Evolutionary conservation across 768 basidiomycete species (phyloP).

Genomic region (Strobilomyces confusus): DNA sequence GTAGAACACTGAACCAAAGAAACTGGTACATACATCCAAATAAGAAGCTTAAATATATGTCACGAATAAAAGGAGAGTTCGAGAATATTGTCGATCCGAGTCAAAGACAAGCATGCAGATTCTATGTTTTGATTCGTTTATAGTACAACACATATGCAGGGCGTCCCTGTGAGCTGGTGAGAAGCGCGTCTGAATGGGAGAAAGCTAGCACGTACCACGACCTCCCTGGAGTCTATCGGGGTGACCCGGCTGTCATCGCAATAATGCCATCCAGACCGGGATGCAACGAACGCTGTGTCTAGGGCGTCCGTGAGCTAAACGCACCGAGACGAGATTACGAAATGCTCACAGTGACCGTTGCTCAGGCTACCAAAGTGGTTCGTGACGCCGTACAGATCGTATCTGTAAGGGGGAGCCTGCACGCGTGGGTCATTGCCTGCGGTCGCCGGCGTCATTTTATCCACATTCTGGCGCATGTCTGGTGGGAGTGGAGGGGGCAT

Average conservation of each 20-base stretch:
- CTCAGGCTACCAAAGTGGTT: conserved; percentile 95
- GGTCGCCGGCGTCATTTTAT: conserved; percentile 30
- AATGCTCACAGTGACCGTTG: conserved; percentile 87
- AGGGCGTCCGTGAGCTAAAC: conserved; percentile 27
- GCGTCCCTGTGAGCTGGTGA: conserved; percentile 44
- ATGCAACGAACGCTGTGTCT: conserved; percentile 90
- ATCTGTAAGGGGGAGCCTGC: conserved; percentile 85
- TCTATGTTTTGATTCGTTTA: conserved; percentile 47
- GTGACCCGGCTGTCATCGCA: conserved; percentile 92
- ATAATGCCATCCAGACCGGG: conserved; percentile 84
- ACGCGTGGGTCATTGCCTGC: conserved; percentile 66
- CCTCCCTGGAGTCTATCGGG: conserved; percentile 67
- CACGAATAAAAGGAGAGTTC: not conserved
- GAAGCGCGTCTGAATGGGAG: not conserved
- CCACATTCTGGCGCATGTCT: conserved; percentile 49
- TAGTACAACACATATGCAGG: conserved; percentile 82
- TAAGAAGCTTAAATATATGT: conserved; percentile 26
- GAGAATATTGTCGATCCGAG: not conserved
- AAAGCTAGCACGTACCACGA: conserved; percentile 60
- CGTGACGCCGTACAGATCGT: conserved; percentile 93
- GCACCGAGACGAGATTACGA: not conserved
- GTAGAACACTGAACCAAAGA: conserved; percentile 14
- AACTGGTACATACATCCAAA: conserved; percentile 19
- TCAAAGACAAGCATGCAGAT: not conserved
- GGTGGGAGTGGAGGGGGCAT: conserved; percentile 79